phyloP scores from a whole-genome alignment of 331 rosid genomes.

The Quercus phellos region DNA sequence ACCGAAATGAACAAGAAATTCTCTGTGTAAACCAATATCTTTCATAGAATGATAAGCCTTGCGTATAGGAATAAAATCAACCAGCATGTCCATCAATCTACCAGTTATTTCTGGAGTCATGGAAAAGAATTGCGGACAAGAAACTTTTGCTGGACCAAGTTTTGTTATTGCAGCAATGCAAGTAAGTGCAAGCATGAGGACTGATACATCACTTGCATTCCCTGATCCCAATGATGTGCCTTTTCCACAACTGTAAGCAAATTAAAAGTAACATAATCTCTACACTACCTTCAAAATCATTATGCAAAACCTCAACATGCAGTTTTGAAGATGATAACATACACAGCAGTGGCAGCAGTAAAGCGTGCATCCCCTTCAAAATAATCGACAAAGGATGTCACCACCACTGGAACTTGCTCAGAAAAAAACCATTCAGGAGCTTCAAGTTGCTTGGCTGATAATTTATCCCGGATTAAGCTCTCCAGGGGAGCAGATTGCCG shows the following conservation, averaged over 20 bases:
- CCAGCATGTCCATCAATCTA: constrained; percentile 90
- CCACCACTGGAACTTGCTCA: constrained; percentile 74
- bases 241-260: constrained; percentile 59
- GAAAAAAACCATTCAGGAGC: constrained; percentile 92
- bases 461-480: constrained; percentile 70
- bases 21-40: constrained; percentile 71
- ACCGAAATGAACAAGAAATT: constrained; percentile 94
- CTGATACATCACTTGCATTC: constrained; percentile 49
- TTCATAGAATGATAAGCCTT: constrained; percentile 74
- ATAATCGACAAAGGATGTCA: constrained; percentile 63
- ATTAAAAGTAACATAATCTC: constrained; percentile 26
- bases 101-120: constrained; percentile 73
- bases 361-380: constrained; percentile 59
- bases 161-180: constrained; percentile 82
- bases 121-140: constrained; percentile 79
- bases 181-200: constrained; percentile 79
- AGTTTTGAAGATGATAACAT: constrained; percentile 34
- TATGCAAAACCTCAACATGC: constrained; percentile 12
- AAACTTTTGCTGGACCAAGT: constrained; percentile 88
- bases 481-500: constrained; percentile 78
- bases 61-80: constrained; percentile 59
- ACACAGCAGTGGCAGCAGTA: constrained; percentile 62
- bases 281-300: constrained; percentile 14
- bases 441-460: constrained; percentile 76
- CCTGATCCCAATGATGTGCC: constrained; percentile 37